A percentile compares a stretch with the other conserved stretches of the same genome.
Evolutionary conservation across 768 basidiomycete species (phyloP).

Genomic region (Paxillus rubicundulus): DNA sequence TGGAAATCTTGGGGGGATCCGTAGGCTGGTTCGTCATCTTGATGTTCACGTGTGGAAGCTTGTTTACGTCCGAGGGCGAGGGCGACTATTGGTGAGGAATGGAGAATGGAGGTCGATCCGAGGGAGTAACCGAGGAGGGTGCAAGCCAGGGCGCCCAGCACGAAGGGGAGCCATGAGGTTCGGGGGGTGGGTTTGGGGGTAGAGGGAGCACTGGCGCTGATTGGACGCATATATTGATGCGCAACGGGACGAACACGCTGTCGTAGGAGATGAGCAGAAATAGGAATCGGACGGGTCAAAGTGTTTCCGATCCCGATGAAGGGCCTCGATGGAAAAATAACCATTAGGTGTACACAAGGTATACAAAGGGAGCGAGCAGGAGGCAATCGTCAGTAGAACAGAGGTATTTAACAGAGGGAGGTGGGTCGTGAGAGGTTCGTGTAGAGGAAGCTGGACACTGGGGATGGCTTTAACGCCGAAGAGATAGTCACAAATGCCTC

Average conservation of each 20-base stretch:
- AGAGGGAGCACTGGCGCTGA: constrained; percentile 5
- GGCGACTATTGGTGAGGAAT: constrained; percentile 3
- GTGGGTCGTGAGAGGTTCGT: too few relatives aligned
- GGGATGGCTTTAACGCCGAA: neutral
- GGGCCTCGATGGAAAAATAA: neutral
- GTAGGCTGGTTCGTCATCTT: constrained; percentile 34
- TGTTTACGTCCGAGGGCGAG: constrained; percentile 6
- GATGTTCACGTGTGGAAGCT: neutral
- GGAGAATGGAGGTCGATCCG: constrained; percentile 7
- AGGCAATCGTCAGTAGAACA: too few relatives aligned
- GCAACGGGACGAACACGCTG: neutral
- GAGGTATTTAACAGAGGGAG: too few relatives aligned
- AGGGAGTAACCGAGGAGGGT: constrained; percentile 21
- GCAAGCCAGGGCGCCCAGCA: constrained; percentile 19
- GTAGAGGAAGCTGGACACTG: neutral
- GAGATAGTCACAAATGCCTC: neutral
- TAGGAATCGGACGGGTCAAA: neutral
- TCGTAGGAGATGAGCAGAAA: neutral
- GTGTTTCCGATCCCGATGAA: constrained; percentile 1
- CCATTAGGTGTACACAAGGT: too few relatives aligned
- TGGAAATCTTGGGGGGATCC: constrained; percentile 54
- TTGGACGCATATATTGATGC: constrained; percentile 1
- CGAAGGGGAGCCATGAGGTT: constrained; percentile 1
- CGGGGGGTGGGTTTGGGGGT: neutral
- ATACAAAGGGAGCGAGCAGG: too few relatives aligned